A percentile compares a stretch with the other conserved stretches of the same genome.
These are phyloP conservation scores for Mycena floridula DNA, from an alignment of 768 basidiomycete species.

Conservation along the genomic window DNA sequence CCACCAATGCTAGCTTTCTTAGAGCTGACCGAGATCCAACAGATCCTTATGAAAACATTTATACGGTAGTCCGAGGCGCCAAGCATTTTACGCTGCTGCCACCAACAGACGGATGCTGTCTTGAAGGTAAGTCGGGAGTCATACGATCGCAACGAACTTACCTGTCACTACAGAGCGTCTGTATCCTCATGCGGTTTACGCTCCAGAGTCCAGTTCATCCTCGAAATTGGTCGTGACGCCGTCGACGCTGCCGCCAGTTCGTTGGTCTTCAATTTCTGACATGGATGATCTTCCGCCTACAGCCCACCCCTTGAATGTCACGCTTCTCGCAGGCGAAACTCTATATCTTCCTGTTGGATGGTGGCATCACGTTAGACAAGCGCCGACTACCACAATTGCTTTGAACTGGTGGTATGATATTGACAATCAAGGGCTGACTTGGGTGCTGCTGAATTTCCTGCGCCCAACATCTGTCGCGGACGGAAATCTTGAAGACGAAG, in stretches of 20 bases:
- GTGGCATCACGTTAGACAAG: slow-evolving; percentile 89
- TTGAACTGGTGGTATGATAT: slow-evolving; percentile 91
- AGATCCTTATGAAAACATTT: slow-evolving; percentile 95
- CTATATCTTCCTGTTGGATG: slow-evolving; percentile 90
- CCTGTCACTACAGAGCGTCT: slow-evolving; percentile 36
- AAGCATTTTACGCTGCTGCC: slow-evolving; percentile 86
- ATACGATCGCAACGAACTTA: background rate
- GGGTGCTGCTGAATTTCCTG: slow-evolving; percentile 64
- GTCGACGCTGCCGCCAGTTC: slow-evolving; percentile 38
- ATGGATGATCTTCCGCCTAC: slow-evolving; percentile 46
- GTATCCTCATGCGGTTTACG: slow-evolving; percentile 66
- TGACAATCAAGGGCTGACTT: slow-evolving; percentile 63
- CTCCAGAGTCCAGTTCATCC: slow-evolving; percentile 30
- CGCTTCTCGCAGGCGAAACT: slow-evolving; percentile 66
- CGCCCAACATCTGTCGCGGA: too few species aligned
- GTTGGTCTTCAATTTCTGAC: slow-evolving; percentile 77
- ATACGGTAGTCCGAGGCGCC: slow-evolving; percentile 75
- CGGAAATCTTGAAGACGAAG: too few species aligned
- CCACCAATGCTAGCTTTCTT: background rate
- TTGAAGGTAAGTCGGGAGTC: slow-evolving; percentile 52
- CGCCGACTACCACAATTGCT: slow-evolving; percentile 55
- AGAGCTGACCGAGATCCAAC: background rate
- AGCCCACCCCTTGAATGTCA: slow-evolving; percentile 62
- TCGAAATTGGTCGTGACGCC: slow-evolving; percentile 24
- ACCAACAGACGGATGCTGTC: slow-evolving; percentile 82